Evolutionary conservation across 305 asterid genomes (phyloP).

Genomic region (Plantago lanceolata): DNA sequence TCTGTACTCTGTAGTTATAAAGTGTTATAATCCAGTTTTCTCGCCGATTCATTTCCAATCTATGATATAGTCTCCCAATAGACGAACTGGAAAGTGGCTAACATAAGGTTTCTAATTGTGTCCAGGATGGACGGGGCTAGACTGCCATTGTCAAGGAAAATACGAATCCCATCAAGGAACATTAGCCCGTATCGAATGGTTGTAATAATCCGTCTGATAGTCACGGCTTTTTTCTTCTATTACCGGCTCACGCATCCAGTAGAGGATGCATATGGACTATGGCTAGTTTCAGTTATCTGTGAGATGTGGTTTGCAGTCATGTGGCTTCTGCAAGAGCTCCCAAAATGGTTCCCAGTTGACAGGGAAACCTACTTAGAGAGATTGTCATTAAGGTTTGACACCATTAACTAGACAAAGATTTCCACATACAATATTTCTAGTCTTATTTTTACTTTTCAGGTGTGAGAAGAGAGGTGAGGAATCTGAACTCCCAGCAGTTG

Average conservation of each 20-base stretch:
- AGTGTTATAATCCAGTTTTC: too few relatives aligned
- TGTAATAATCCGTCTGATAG: not conserved
- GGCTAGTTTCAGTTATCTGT: slow-evolving; percentile 8
- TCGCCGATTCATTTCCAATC: too few relatives aligned
- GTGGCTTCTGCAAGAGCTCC: slow-evolving; percentile 7
- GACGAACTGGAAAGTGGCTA: not conserved
- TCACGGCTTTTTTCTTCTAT: not conserved
- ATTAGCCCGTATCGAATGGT: slow-evolving; percentile 1
- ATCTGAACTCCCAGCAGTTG: not conserved
- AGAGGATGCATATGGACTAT: slow-evolving; percentile 8
- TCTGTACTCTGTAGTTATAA: not conserved
- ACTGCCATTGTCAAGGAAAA: not conserved
- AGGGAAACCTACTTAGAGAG: slow-evolving; percentile 8
- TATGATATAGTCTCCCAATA: too few relatives aligned
- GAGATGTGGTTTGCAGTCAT: slow-evolving; percentile 13
- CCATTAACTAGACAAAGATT: not conserved
- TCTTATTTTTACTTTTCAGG: not conserved
- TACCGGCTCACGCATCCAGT: slow-evolving; percentile 1
- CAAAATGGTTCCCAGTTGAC: slow-evolving; percentile 6
- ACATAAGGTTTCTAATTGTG: not conserved
- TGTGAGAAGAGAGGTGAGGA: not conserved
- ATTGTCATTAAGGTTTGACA: slow-evolving; percentile 5
- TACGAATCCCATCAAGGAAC: not conserved
- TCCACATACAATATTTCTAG: not conserved
- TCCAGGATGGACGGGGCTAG: not conserved